These are phyloP conservation scores for Bimuria novae-zelandiae DNA, from an alignment of 2,329 filamentous ascomycete species.

Conservation along the genomic window DNA sequence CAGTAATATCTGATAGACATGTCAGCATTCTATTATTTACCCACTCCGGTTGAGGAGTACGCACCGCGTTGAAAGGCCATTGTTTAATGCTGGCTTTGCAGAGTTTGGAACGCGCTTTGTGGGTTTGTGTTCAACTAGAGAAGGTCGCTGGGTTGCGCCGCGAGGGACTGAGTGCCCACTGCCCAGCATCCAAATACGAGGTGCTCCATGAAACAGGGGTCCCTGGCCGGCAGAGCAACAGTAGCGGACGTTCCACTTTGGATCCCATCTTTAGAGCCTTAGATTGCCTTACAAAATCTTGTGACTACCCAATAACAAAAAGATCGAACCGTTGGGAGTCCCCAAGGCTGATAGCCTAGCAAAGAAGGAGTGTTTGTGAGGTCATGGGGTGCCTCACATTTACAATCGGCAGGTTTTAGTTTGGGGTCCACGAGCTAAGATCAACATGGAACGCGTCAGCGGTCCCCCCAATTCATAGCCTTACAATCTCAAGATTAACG, in stretches of 20 bases:
- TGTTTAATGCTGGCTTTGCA: neutral
- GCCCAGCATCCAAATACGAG: neutral
- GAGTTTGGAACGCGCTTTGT: too few relatives aligned
- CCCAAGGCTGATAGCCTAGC: neutral
- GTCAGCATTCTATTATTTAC: neutral
- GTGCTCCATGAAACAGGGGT: slow-evolving; percentile 1
- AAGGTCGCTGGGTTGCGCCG: neutral
- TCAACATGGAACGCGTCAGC: neutral
- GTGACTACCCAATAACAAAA: neutral
- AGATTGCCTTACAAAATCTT: neutral
- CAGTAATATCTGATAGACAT: neutral
- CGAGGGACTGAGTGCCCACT: neutral
- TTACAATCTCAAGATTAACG: too few relatives aligned
- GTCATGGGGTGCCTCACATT: neutral
- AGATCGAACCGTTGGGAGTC: neutral
- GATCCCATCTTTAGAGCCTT: neutral
- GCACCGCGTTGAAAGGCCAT: slow-evolving; percentile 1
- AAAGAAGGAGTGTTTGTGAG: neutral
- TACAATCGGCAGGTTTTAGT: neutral
- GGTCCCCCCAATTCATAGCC: too few relatives aligned
- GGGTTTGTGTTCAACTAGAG: neutral
- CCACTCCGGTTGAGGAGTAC: neutral
- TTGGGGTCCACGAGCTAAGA: neutral
- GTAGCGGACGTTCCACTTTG: neutral
- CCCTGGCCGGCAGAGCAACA: neutral